Evolutionary conservation across 805 yeast species (phyloP).

Genomic region (Zygosaccharomyces lentus): DNA sequence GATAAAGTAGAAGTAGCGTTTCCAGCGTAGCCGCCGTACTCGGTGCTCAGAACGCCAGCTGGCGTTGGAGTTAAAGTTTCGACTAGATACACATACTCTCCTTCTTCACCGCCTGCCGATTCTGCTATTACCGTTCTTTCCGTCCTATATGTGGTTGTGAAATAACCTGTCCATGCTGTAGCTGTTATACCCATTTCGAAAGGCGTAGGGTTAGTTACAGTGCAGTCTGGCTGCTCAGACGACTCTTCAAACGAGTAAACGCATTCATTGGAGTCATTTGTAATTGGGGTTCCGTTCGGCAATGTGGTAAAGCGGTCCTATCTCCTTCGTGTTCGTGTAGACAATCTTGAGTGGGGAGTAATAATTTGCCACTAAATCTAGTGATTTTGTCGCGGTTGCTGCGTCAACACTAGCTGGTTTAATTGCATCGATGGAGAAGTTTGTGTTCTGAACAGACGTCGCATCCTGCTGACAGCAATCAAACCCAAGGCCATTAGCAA

Average conservation of each 20-base stretch:
- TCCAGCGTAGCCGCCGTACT: too few relatives aligned
- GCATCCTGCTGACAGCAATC: conserved; percentile 30
- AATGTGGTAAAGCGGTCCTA: conserved; percentile 5
- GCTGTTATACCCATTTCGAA: background rate
- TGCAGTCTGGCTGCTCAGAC: conserved; percentile 4
- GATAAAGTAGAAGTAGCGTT: conserved; percentile 10
- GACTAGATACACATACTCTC: too few relatives aligned
- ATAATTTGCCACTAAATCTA: conserved; percentile 14
- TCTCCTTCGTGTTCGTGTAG: conserved; percentile 12
- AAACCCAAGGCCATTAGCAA: conserved; percentile 34
- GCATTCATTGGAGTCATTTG: conserved; percentile 7
- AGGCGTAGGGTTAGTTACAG: background rate
- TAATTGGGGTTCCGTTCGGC: conserved; percentile 9
- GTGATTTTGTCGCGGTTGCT: conserved; percentile 1
- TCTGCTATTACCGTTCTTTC: conserved; percentile 7
- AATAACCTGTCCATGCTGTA: conserved; percentile 5
- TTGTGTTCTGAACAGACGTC: conserved; percentile 7
- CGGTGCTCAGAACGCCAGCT: too few relatives aligned
- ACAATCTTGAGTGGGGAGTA: conserved; percentile 21
- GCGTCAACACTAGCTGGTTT: conserved; percentile 1
- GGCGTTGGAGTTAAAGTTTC: too few relatives aligned
- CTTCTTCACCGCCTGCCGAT: conserved; percentile 6
- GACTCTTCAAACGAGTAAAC: conserved; percentile 8
- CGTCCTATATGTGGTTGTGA: conserved; percentile 4
- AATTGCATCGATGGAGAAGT: background rate